Conservation (phyloP, 2,329 filamentous ascomycete genomes). For the Exserohilum rostratum region DNA sequence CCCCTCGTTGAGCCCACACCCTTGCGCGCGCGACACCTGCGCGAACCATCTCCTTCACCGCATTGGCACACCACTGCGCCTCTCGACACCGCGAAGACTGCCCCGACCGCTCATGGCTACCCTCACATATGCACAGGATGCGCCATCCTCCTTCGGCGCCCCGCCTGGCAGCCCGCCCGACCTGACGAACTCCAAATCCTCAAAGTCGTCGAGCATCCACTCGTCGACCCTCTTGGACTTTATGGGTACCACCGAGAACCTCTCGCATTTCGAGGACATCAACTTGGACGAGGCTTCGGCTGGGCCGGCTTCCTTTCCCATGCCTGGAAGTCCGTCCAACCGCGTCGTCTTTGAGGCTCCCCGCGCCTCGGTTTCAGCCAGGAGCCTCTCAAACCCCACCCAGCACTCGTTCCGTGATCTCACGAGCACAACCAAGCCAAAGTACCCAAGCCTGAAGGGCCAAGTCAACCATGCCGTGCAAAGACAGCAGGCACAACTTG, state of each 20-base stretch:
- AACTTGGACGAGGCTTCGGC: conserved; percentile 70
- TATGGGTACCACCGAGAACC: conserved; percentile 63
- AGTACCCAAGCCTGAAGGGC: conserved; percentile 50
- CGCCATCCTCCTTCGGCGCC: conserved; percentile 45
- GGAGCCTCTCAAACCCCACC: conserved; percentile 24
- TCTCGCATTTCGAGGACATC: conserved; percentile 91
- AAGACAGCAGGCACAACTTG: conserved; percentile 42
- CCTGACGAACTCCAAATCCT: conserved; percentile 84
- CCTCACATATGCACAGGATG: conserved; percentile 37
- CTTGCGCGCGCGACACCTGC: conserved; percentile 35
- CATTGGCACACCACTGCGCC: conserved; percentile 28
- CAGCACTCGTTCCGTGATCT: conserved; percentile 47
- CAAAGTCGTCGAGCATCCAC: conserved; percentile 86
- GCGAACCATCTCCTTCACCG: conserved; percentile 28
- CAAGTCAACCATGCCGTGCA: conserved; percentile 45
- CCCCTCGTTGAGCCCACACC: conserved; percentile 38
- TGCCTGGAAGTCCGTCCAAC: conserved; percentile 34
- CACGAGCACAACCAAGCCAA: conserved; percentile 44
- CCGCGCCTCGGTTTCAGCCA: conserved; percentile 24
- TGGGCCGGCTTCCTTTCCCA: conserved; percentile 54
- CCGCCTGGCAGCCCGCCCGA: conserved; percentile 74
- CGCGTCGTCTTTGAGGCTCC: conserved; percentile 42
- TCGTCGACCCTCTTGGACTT: conserved; percentile 76
- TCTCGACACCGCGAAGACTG: conserved; percentile 21
- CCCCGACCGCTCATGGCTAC: conserved; percentile 48